These are phyloP conservation scores for Penstemon newberryi DNA, from an alignment of 257 asterid genomes.

Conservation along the genomic window DNA sequence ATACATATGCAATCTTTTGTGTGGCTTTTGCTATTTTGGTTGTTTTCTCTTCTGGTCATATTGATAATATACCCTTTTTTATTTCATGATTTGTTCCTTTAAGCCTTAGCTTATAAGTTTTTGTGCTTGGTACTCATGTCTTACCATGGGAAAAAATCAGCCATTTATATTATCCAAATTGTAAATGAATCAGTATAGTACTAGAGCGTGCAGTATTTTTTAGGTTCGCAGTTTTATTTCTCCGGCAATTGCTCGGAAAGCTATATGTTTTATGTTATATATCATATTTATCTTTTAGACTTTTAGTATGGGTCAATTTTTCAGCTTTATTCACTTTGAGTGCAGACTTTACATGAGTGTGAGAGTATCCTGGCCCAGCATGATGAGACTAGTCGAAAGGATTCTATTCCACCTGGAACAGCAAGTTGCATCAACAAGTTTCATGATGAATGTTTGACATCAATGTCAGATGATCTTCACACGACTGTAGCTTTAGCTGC, in stretches of 20 bases:
- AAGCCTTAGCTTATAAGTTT: background rate
- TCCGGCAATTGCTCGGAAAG: conserved; percentile 13
- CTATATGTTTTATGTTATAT: background rate
- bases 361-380: conserved; percentile 45
- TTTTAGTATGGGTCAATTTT: conserved; percentile 15
- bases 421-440: conserved; percentile 60
- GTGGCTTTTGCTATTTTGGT: conserved; percentile 12
- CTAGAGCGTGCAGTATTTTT: background rate
- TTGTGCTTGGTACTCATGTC: background rate
- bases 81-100: conserved; percentile 1
- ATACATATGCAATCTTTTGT: conserved; percentile 9
- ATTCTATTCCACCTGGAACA: conserved; percentile 59
- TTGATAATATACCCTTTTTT: background rate
- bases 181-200: background rate
- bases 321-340: conserved; percentile 26
- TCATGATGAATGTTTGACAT: conserved; percentile 59
- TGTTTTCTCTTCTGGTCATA: conserved; percentile 11
- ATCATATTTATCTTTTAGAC: background rate
- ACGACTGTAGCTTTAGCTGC: conserved; percentile 85
- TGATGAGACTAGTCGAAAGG: conserved; percentile 45
- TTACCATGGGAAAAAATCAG: background rate
- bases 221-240: background rate
- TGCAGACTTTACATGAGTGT: conserved; percentile 79
- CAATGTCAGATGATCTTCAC: conserved; percentile 94
- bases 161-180: background rate